phyloP scores from a whole-genome alignment of 108 stramenopile genomes.

The Aurantiochytrium sp. region DNA sequence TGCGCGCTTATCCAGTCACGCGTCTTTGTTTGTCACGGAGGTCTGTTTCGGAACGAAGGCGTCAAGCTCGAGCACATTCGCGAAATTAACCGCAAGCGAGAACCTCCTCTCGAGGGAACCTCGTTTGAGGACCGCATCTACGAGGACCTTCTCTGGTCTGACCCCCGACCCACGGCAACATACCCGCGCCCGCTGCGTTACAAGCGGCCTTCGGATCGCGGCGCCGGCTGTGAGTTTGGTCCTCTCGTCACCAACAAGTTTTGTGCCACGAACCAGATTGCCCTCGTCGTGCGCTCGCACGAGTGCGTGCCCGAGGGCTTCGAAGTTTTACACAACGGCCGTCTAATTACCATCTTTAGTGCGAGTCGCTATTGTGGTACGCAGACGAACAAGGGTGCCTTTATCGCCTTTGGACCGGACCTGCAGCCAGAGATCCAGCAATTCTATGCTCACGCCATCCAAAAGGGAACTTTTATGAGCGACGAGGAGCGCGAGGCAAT shows the following conservation, averaged over 20 bases:
- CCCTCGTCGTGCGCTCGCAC: constrained; percentile 53
- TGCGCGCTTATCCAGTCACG: constrained; percentile 47
- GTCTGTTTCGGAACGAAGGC: constrained; percentile 46
- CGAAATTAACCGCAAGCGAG: constrained; percentile 42
- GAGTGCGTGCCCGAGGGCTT: constrained; percentile 59
- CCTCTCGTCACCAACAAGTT: constrained; percentile 53
- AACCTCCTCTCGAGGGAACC: constrained; percentile 36
- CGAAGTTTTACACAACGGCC: constrained; percentile 40
- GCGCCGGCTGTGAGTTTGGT: constrained; percentile 56
- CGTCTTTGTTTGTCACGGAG: constrained; percentile 58
- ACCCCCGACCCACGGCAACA: constrained; percentile 25
- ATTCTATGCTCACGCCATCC: constrained; percentile 17
- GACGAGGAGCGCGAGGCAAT: not conserved
- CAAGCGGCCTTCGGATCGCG: constrained; percentile 44
- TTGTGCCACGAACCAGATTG: constrained; percentile 42
- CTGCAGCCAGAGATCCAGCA: constrained; percentile 13
- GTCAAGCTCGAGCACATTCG: constrained; percentile 45
- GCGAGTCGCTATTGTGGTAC: constrained; percentile 55
- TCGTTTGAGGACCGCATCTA: constrained; percentile 44
- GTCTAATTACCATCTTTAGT: constrained; percentile 53
- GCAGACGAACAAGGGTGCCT: constrained; percentile 43
- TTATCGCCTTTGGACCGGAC: not conserved
- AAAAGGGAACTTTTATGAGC: not conserved
- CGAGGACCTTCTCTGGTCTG: constrained; percentile 55
- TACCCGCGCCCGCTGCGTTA: constrained; percentile 33